Percentiles rank a stretch among this genome's conserved stretches.
phyloP scores from a whole-genome alignment of 345 rosid genomes.

The Gossypium raimondii region DNA sequence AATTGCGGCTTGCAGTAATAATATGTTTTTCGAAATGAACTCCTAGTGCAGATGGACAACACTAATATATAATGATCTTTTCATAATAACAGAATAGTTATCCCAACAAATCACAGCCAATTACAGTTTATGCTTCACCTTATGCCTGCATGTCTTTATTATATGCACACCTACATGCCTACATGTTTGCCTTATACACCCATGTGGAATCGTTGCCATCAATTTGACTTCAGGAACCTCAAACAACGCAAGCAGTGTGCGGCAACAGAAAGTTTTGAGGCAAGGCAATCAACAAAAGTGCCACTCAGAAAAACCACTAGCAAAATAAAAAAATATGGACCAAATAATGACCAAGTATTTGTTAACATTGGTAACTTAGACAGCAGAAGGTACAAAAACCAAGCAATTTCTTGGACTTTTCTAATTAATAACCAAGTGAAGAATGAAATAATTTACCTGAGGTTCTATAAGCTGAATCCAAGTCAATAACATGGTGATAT shows the following conservation, averaged over 20 bases:
- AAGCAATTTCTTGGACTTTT: background rate
- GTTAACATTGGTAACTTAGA: background rate
- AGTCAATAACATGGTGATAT: background rate
- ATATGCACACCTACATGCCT: background rate
- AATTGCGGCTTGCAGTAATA: background rate
- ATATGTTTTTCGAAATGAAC: background rate
- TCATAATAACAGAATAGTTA: background rate
- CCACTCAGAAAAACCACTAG: background rate
- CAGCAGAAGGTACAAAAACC: background rate
- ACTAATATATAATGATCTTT: background rate
- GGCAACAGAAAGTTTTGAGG: background rate
- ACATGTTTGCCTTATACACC: background rate
- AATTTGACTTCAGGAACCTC: background rate
- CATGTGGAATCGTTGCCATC: background rate
- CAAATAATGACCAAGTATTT: background rate
- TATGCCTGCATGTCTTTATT: background rate
- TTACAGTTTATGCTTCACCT: background rate
- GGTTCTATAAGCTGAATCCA: background rate
- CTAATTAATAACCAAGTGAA: slow-evolving; percentile 5
- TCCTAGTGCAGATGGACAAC: too few relatives aligned
- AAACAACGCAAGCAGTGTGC: background rate
- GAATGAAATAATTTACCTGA: background rate
- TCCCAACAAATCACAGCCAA: background rate
- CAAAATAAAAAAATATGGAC: background rate
- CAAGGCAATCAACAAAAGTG: background rate